Base-by-base conservation (phyloP, 306 rosid genomes). In the Rosa chinensis region DNA sequence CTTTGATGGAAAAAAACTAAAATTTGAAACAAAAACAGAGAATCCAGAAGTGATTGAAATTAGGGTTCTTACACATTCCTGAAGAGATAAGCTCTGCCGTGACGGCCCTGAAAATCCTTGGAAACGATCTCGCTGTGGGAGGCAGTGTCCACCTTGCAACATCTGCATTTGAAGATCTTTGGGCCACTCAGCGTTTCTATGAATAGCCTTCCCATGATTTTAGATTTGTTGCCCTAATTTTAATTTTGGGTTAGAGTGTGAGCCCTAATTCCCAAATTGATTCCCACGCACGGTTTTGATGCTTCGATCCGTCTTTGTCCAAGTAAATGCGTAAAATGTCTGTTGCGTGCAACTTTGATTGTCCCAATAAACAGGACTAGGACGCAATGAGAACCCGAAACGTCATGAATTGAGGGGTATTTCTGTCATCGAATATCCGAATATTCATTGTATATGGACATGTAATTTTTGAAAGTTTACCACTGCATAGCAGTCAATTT, bases 151-250 rank as follows among this genome's bases (percentile, higher is more conserved):
- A 82, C 82, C 77, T 78, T 78, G 82, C 86, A 82, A 69, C 45
- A 78, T 72, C 42, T 82, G 82, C 86, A 82, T 82, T 78, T 82
- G 86, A 78, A 82, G 76, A 82, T 74, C 86, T 37, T 82, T 5
- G 76, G 55, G 16, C 86, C 82, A 37, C 62, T 74, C 66, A 82
- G 79, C 14, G 70, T 66, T 76, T 78, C 79, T 67, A 82, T 44
- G 50, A 73, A 82, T 12, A 82, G 77, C 66, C 86, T 64, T 67
- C 86, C 86, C 86, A 82, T 82, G 43, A 14, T 18, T 48, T 18
- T 66, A n/a, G 48, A 40, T 28, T 23, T 71, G 37, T 43, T 43
- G 45, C 45, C 45, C 45, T 43, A 43, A 43, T 43, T 43, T 43
- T 8, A 32, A 32, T 32, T 32, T 32, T 32, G 37, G 37, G 3